Conservation (phyloP, 2,329 filamentous ascomycete genomes). For the Uncinocarpus reesii region DNA sequence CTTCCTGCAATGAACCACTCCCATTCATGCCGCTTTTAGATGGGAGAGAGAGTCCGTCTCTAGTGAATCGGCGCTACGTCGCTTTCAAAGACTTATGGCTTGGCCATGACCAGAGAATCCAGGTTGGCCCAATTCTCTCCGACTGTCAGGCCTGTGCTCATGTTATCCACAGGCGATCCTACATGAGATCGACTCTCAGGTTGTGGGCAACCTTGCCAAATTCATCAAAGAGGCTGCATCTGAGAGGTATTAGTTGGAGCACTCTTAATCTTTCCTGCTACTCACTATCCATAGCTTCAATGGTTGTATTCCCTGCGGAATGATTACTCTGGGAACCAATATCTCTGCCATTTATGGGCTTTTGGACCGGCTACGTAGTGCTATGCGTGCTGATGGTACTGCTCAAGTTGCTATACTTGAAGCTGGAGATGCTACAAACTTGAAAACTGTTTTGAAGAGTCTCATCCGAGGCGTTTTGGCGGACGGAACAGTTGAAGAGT, state of each 20-base stretch:
- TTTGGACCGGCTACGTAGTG: conserved; percentile 29
- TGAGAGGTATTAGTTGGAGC: conserved; percentile 25
- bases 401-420: conserved; percentile 35
- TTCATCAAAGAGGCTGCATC: conserved; percentile 31
- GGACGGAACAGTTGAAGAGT: conserved; percentile 30
- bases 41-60: conserved; percentile 28
- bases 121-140: conserved; percentile 22
- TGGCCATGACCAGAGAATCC: conserved; percentile 31
- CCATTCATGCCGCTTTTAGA: conserved; percentile 33
- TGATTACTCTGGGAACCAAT: conserved; percentile 37
- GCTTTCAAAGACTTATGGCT: conserved; percentile 34
- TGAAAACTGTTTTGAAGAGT: conserved; percentile 39
- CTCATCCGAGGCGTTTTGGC: conserved; percentile 36
- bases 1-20: conserved; percentile 14
- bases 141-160: background rate
- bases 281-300: conserved; percentile 24
- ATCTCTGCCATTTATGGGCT: conserved; percentile 34
- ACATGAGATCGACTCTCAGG: conserved; percentile 32
- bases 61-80: conserved; percentile 28
- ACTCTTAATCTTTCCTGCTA: conserved; percentile 10
- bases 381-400: conserved; percentile 24
- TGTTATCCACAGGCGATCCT: conserved; percentile 22
- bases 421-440: conserved; percentile 37
- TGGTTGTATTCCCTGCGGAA: conserved; percentile 33
- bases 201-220: conserved; percentile 29